phyloP scores from a whole-genome alignment of 2,329 filamentous ascomycete genomes.

The Neonectria coccinea region DNA sequence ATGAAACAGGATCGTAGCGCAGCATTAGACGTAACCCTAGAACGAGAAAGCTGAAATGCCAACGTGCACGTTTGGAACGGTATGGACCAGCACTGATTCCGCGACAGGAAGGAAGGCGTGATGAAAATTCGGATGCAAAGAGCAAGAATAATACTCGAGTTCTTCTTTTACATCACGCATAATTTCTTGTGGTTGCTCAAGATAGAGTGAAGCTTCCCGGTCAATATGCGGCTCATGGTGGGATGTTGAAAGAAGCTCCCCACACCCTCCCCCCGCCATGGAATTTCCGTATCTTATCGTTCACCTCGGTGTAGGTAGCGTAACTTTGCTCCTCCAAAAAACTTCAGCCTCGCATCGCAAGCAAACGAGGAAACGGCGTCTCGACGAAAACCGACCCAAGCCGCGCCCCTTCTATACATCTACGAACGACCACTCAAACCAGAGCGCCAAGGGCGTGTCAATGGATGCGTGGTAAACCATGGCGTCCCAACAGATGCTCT shows the following conservation, averaged over 20 bases:
- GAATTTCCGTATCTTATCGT: slow-evolving; percentile 48
- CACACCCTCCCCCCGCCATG: slow-evolving; percentile 43
- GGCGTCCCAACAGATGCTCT: slow-evolving; percentile 77
- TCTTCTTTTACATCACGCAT: too few species aligned
- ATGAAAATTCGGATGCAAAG: too few species aligned
- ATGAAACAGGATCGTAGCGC: neutral
- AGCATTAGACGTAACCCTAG: neutral
- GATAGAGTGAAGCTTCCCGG: neutral
- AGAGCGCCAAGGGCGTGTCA: neutral
- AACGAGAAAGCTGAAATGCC: neutral
- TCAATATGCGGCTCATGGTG: neutral
- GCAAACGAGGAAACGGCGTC: slow-evolving; percentile 19
- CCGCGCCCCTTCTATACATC: neutral
- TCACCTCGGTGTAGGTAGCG: slow-evolving; percentile 46
- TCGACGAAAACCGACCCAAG: neutral
- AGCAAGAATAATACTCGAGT: too few species aligned
- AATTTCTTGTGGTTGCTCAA: neutral
- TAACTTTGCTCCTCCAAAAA: slow-evolving; percentile 44
- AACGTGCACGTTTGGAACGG: neutral
- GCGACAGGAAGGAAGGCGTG: too few species aligned
- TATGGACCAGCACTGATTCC: too few species aligned
- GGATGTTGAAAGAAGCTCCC: slow-evolving; percentile 27
- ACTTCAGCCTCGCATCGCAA: slow-evolving; percentile 30
- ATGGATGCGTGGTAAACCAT: slow-evolving; percentile 54
- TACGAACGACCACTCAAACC: too few species aligned